Base-by-base conservation (phyloP, 2,329 filamentous ascomycete genomes). In the Talaromyces rugulosus region DNA sequence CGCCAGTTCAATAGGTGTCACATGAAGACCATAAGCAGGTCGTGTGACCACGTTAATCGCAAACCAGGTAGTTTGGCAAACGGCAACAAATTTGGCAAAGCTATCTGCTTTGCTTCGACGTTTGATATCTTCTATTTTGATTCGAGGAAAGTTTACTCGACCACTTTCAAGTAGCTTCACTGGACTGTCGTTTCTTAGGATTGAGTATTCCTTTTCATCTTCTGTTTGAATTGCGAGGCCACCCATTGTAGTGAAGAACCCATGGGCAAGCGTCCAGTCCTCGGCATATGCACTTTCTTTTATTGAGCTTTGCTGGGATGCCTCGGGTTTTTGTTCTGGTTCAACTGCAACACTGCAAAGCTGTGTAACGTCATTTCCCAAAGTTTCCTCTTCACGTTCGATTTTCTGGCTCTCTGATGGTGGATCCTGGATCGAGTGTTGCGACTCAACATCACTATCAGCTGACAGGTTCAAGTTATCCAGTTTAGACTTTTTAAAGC, bases 41-140 rank as follows among this genome's bases (percentile, higher is more conserved):
- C 65, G 58, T 11, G 61, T 47, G 27, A 67, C 36, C 18, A 63
- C 42, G 5, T 65, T 65, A 34, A 50, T 51, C 18, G 42, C 47
- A 5, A 60, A 27, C 62, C 63, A 67, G 14, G 55, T 30, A 44
- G 50, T 62, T 51, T 66, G 63, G 14, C 65, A 56, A 18, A 66
- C n/a, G 12, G 61, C 62, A n/a, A 65, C 44, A 5, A 44, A 31
- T 42, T 66, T 64, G 1, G 58, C 62, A 42, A 67, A 52, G 28
- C 59, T 56, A 36, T 65, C 64, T 44, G 61, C 34, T 40, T 67
- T 67, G n/a, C 63, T 55, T 11, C 58, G 54, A 33, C 65, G 61
- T 59, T 63, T 28, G 31, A 67, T 64, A 12, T 67, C 66, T 23
- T 34, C n/a, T 9, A 18, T n/a, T 36, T 44, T 28, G 33, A 63